Conservation (phyloP, 1,284 basidiomycete genomes). For the Trichosporon sp. region DNA sequence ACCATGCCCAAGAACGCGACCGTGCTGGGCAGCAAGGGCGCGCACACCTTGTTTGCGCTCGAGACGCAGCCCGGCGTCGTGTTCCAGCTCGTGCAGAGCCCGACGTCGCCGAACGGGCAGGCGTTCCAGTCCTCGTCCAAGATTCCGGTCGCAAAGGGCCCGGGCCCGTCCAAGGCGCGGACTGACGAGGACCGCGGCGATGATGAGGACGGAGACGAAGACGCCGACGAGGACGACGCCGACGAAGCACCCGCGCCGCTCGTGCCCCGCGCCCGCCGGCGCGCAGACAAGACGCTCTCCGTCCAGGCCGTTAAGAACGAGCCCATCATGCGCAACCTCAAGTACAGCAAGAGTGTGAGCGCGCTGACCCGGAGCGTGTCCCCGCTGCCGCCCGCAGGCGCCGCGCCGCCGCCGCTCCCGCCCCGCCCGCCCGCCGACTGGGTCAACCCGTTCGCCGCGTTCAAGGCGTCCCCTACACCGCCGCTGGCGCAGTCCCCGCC, state of each 20-base stretch:
- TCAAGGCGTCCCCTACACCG: neutral
- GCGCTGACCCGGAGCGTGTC: neutral
- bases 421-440: neutral
- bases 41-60: neutral
- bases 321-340: neutral
- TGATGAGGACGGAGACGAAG: no score
- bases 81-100: neutral
- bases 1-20: neutral
- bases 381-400: neutral
- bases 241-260: no score
- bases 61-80: neutral
- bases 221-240: neutral
- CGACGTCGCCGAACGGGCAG: neutral
- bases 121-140: no score
- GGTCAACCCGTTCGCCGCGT: neutral
- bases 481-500: no score
- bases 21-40: neutral
- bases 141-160: no score
- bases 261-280: neutral
- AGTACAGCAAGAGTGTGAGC: neutral
- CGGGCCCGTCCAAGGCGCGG: no score
- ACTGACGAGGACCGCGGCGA: no score
- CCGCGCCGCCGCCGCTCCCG: neutral
- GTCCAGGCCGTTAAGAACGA: constrained; percentile 1
- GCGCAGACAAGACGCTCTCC: neutral